A percentile compares a stretch with the other conserved stretches of the same genome.
Evolutionary conservation across 495 filamentous ascomycete species (phyloP).

Genomic region (Astrothelium subdiscretum): DNA sequence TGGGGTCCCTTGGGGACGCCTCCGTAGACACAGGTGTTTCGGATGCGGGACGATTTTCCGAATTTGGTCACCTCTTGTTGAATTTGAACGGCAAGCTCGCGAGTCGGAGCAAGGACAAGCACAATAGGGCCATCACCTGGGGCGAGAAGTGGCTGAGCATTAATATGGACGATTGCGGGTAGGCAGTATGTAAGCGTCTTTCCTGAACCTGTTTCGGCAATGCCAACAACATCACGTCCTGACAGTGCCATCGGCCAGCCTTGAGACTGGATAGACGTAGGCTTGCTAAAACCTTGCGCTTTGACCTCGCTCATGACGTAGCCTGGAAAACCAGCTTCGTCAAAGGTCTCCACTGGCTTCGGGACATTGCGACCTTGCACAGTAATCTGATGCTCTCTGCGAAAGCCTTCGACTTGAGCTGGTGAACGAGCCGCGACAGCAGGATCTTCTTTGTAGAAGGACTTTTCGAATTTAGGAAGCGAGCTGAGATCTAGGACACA

Average conservation of each 20-base stretch:
- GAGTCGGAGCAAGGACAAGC: slow-evolving; percentile 85
- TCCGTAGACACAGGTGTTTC: slow-evolving; percentile 98
- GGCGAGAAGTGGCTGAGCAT: slow-evolving; percentile 94
- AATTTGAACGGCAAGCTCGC: slow-evolving; percentile 96
- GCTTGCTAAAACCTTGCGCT: slow-evolving; percentile 83
- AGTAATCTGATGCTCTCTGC: slow-evolving; percentile 66
- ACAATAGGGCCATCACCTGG: slow-evolving; percentile 96
- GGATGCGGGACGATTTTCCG: slow-evolving; percentile 92
- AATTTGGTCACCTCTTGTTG: slow-evolving; percentile 93
- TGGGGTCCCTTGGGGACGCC: slow-evolving; percentile 96
- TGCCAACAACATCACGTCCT: slow-evolving; percentile 96
- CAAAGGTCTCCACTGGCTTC: slow-evolving; percentile 88
- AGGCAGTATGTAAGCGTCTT: slow-evolving; percentile 99
- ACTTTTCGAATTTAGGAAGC: slow-evolving; percentile 95
- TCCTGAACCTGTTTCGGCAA: slow-evolving; percentile 97
- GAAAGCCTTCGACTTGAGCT: slow-evolving; percentile 76
- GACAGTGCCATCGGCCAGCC: slow-evolving; percentile 99
- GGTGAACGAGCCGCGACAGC: slow-evolving; percentile 61
- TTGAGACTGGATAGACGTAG: slow-evolving; percentile 94
- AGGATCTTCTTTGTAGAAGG: slow-evolving; percentile 92
- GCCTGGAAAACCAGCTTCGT: slow-evolving; percentile 90
- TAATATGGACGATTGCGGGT: slow-evolving; percentile 97
- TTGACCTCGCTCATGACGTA: slow-evolving; percentile 99
- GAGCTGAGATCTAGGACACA: slow-evolving; percentile 50
- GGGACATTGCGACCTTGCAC: slow-evolving; percentile 69